Evolutionary conservation across 441 rosid genomes (phyloP).

Genomic region (Erodium moschatum): DNA sequence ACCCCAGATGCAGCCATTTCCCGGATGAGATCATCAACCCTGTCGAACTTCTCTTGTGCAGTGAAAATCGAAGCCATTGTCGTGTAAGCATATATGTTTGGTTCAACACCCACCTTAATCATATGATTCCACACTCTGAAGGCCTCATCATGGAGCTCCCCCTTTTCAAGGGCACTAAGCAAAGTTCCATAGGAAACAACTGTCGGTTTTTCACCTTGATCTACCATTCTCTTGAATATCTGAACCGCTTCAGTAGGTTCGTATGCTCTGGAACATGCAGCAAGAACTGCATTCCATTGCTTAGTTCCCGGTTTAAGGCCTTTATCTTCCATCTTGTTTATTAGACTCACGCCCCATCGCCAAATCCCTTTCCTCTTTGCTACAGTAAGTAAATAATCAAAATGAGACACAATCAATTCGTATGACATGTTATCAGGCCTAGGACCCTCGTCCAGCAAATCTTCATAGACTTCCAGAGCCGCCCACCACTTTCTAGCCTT

Average conservation of each 20-base stretch:
- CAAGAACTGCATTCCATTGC: conserved; percentile 77
- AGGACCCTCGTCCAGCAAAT: conserved; percentile 73
- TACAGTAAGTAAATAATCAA: conserved; percentile 54
- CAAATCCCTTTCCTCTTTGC: conserved; percentile 74
- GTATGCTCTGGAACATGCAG: conserved; percentile 77
- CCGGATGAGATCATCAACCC: conserved; percentile 48
- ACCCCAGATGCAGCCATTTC: conserved; percentile 57
- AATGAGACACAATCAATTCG: conserved; percentile 65
- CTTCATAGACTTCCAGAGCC: conserved; percentile 80
- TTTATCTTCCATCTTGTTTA: conserved; percentile 75
- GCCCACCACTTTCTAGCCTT: conserved; percentile 94
- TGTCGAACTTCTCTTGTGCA: conserved; percentile 47
- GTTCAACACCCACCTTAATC: conserved; percentile 59
- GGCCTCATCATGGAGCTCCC: conserved; percentile 62
- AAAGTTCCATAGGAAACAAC: conserved; percentile 65
- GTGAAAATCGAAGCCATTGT: conserved; percentile 70
- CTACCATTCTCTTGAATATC: conserved; percentile 72
- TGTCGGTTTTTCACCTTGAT: conserved; percentile 73
- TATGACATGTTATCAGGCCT: conserved; percentile 61
- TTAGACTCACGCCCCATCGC: conserved; percentile 72
- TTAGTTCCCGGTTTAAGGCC: conserved; percentile 65
- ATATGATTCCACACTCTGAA: conserved; percentile 81
- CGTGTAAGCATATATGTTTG: conserved; percentile 65
- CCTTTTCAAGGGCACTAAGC: conserved; percentile 81
- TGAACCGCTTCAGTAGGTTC: conserved; percentile 66